Conservation (phyloP, 495 filamentous ascomycete species). For the Aspergillus baeticus region DNA sequence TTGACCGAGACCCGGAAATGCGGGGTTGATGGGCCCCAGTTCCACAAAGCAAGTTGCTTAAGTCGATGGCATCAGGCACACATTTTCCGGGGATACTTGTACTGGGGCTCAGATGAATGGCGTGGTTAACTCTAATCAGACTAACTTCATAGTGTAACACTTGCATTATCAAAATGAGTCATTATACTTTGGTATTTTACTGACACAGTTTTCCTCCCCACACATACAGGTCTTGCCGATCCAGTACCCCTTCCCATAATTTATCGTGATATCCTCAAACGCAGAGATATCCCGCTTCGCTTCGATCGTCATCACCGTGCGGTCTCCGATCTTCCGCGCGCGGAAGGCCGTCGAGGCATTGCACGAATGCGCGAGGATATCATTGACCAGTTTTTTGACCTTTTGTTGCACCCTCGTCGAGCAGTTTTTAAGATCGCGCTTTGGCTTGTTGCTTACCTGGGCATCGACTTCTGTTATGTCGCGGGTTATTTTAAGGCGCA, state of each 20-base stretch:
- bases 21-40: not conserved
- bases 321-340: slow-evolving; percentile 22
- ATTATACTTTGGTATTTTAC: no score
- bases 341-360: slow-evolving; percentile 42
- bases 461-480: not conserved
- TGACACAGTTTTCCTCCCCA: slow-evolving; percentile 3
- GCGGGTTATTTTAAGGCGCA: not conserved
- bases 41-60: not conserved
- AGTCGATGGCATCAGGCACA: not conserved
- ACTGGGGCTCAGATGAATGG: no score
- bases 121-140: no score
- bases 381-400: not conserved
- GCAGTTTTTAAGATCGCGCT: not conserved
- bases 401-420: not conserved
- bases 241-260: slow-evolving; percentile 36
- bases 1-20: not conserved
- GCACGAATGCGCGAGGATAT: slow-evolving; percentile 63
- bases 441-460: no score
- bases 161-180: no score
- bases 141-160: no score
- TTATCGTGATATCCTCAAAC: slow-evolving; percentile 34
- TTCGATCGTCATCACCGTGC: slow-evolving; percentile 19
- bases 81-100: no score
- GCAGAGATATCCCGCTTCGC: slow-evolving; percentile 26
- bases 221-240: not conserved